These are phyloP conservation scores for Neurospora sp. DNA, from an alignment of 495 filamentous ascomycete genomes.

Conservation along the genomic window DNA sequence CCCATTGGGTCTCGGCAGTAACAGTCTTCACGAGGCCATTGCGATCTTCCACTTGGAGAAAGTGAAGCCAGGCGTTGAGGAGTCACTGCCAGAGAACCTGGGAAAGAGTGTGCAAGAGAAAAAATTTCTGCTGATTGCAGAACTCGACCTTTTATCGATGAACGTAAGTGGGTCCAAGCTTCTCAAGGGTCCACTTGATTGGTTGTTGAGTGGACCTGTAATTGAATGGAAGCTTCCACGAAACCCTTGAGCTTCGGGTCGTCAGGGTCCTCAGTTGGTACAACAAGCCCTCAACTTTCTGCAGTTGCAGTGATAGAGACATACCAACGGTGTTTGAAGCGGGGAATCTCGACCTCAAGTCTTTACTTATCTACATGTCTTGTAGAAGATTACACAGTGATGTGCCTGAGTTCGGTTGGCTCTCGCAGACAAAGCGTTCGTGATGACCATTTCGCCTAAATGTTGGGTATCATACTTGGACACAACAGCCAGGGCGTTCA, in stretches of 20 bases:
- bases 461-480: slow-evolving; percentile 21
- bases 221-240: background rate
- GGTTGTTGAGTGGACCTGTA: background rate
- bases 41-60: background rate
- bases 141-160: background rate
- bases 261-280: background rate
- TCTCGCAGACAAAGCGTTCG: background rate
- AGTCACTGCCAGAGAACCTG: background rate
- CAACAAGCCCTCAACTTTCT: background rate
- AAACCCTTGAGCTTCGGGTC: background rate
- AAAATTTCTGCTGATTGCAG: background rate
- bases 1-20: background rate
- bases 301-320: background rate
- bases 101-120: background rate
- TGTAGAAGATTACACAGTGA: background rate
- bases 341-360: background rate
- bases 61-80: background rate
- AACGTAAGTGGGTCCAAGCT: background rate
- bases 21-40: background rate
- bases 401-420: background rate
- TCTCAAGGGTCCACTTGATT: background rate
- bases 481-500: slow-evolving; percentile 11
- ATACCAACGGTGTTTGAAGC: background rate
- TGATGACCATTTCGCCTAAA: background rate
- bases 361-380: background rate